Percentiles rank a stretch among this genome's conserved stretches.
These are phyloP conservation scores for Ochromonas danica DNA, from an alignment of 108 stramenopile species.

Conservation along the genomic window DNA sequence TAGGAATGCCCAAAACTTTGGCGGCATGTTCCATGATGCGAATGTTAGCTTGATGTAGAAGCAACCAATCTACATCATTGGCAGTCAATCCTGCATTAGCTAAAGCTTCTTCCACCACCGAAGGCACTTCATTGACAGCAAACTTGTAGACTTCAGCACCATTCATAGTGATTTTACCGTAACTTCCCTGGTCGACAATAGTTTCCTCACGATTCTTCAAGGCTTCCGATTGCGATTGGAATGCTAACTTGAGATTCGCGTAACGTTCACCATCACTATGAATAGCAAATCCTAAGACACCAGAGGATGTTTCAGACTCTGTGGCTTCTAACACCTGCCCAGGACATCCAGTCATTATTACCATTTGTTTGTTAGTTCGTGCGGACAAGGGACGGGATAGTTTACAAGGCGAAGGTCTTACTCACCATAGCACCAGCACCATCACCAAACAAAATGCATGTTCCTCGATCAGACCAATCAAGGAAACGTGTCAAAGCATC, in stretches of 20 bases:
- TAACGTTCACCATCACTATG: constrained; percentile 85
- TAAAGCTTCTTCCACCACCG: constrained; percentile 79
- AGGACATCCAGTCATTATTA: too few relatives aligned
- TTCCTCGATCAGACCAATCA: constrained; percentile 93
- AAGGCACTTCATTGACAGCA: constrained; percentile 87
- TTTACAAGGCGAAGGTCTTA: too few relatives aligned
- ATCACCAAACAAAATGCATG: constrained; percentile 93
- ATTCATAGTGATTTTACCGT: constrained; percentile 78
- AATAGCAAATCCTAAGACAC: constrained; percentile 79
- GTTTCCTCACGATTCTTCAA: constrained; percentile 71
- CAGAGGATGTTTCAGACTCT: constrained; percentile 58
- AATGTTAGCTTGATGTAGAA: constrained; percentile 95
- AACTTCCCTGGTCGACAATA: constrained; percentile 66
- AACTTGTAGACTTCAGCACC: constrained; percentile 92
- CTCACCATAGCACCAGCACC: constrained; percentile 92
- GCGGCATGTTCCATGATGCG: constrained; percentile 95
- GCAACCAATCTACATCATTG: constrained; percentile 83
- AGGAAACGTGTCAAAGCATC: constrained; percentile 89
- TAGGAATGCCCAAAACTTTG: constrained; percentile 77
- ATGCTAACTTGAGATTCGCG: constrained; percentile 74
- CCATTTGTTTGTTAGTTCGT: too few relatives aligned
- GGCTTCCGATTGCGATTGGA: constrained; percentile 63
- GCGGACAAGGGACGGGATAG: too few relatives aligned
- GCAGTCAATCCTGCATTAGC: constrained; percentile 76
- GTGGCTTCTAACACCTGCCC: too few relatives aligned